Base-by-base conservation (phyloP, 495 filamentous ascomycete genomes). In the Aspergillus heteromorphus region DNA sequence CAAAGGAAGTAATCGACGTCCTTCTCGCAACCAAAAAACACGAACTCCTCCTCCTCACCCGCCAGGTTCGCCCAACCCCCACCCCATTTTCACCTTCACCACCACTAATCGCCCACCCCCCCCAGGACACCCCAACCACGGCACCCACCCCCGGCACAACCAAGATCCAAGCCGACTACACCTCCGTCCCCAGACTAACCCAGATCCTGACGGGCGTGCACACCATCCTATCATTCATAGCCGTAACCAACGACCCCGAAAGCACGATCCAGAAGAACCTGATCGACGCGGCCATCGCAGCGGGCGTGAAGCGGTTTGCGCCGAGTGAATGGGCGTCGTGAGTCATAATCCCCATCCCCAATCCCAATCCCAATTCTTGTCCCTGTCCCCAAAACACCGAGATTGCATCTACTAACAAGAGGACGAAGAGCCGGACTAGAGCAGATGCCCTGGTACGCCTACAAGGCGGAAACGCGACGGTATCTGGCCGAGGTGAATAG, bases 301-400 rank as follows among this genome's bases (percentile, higher is more conserved):
- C 80, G 3, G 81, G 82, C 18, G 83, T 88, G 9, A 79, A 78
- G 61, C 77, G 84, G 11, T 84, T 87, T 57, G 64, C 72, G 9
- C 68, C 70, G 0, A 70, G 66, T 23, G 68, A 73, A 50, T 70
- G 64, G 61, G 64, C 53, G 11, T 48, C 55, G 55, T 62, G 57
- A 41, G 49, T 51, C n/a, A n/a, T n/a, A 16, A 14, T 6, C 23
- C 41, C 19, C 9, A 29, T n/a, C 30, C 5, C 17, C 2, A 21
- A 20, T 40, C 45, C 9, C 8, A 19, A 25, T 54, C 8, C n/a
- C n/a, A n/a, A n/a, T n/a, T n/a, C n/a, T n/a, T n/a, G n/a, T n/a
- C n/a, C n/a, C n/a, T n/a, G n/a, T n/a, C n/a, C n/a, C n/a, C n/a
- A n/a, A n/a, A n/a, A n/a, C n/a, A n/a, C n/a, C n/a, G n/a, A n/a